A percentile compares a stretch with the other conserved stretches of the same genome.
Conservation (phyloP, 345 rosid genomes). For the Lenwebbia sp. region DNA sequence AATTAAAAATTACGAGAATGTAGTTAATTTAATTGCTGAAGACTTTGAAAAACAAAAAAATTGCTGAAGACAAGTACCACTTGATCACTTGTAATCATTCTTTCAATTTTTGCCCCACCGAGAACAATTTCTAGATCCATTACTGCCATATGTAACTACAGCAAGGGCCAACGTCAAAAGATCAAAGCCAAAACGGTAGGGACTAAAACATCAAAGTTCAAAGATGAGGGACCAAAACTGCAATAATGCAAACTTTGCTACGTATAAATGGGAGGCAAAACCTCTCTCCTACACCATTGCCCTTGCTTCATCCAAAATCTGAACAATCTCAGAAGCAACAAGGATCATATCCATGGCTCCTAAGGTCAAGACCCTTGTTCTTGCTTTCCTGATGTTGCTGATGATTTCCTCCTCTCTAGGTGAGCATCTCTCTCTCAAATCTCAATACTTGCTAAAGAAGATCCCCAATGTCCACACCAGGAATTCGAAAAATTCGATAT, state of each 20-base stretch:
- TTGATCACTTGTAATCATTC: neutral
- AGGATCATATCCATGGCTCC: constrained; percentile 28
- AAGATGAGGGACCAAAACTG: neutral
- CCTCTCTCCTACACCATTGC: neutral
- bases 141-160: neutral
- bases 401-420: constrained; percentile 24
- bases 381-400: constrained; percentile 20
- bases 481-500: neutral
- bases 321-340: constrained; percentile 2
- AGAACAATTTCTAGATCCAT: neutral
- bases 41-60: too few relatives aligned
- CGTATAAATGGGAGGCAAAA: neutral
- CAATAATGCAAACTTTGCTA: neutral
- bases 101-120: neutral
- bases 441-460: neutral
- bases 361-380: constrained; percentile 24
- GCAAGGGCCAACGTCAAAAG: neutral
- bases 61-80: neutral
- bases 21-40: neutral
- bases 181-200: neutral
- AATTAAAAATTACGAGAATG: neutral
- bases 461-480: neutral
- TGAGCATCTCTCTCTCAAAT: neutral
- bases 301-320: constrained; percentile 4
- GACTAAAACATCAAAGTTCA: neutral